Percentiles rank a stretch among this genome's conserved stretches.
Evolutionary conservation across 139 green algal species (phyloP).

Genomic region (Micractinium conductrix): DNA sequence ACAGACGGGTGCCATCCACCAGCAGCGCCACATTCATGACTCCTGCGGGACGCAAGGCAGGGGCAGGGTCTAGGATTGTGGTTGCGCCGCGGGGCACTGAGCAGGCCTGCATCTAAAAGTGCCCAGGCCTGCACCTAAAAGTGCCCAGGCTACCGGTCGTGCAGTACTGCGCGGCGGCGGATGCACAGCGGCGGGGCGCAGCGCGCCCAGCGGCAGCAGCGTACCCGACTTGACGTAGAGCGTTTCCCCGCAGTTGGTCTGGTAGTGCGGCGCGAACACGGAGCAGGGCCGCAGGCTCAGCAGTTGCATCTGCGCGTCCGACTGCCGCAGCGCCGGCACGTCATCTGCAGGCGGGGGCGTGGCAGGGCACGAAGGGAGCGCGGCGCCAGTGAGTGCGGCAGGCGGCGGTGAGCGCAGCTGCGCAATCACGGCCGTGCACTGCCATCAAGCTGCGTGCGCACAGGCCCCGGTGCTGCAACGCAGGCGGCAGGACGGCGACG

Average conservation of each 20-base stretch:
- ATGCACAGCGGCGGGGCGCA: too few relatives aligned
- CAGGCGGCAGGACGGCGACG: neutral
- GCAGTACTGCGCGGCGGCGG: too few relatives aligned
- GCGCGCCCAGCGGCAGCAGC: neutral
- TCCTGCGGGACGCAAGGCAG: neutral
- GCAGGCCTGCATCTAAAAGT: too few relatives aligned
- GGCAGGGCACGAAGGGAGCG: neutral
- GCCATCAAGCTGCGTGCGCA: neutral
- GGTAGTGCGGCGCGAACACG: constrained; percentile 23
- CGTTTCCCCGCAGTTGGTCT: constrained; percentile 10
- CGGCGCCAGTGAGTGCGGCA: neutral
- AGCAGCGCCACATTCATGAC: neutral
- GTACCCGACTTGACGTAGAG: neutral
- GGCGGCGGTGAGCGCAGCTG: neutral
- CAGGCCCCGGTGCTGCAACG: neutral
- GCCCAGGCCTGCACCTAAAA: too few relatives aligned
- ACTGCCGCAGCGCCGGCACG: neutral
- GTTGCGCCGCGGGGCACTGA: too few relatives aligned
- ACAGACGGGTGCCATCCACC: neutral
- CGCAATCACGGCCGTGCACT: neutral
- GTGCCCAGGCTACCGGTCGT: too few relatives aligned
- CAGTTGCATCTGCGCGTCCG: constrained; percentile 1
- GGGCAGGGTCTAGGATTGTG: too few relatives aligned
- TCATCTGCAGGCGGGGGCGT: neutral
- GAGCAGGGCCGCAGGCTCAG: neutral